Evolutionary conservation across 768 basidiomycete species (phyloP).

Genomic region (Trichaptum fuscoviolaceum): DNA sequence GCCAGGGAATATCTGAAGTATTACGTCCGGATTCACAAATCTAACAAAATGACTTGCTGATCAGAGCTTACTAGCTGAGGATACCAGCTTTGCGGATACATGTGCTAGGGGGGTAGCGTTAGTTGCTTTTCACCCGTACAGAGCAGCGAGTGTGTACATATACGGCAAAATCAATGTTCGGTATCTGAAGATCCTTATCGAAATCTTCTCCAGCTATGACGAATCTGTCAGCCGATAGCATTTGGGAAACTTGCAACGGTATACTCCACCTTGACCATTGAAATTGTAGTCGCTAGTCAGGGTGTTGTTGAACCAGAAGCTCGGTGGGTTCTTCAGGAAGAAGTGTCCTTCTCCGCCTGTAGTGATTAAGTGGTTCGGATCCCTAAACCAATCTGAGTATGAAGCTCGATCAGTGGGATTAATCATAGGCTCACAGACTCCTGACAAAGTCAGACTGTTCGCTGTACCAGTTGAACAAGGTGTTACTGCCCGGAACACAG

Average conservation of each 20-base stretch:
- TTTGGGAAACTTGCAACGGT: neutral
- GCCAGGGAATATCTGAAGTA: conserved; percentile 37
- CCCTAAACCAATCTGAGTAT: conserved; percentile 24
- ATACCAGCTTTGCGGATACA: conserved; percentile 24
- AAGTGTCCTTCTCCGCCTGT: conserved; percentile 57
- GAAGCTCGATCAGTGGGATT: neutral
- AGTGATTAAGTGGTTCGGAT: conserved; percentile 48
- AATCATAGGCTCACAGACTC: conserved; percentile 33
- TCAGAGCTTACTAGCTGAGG: conserved; percentile 21
- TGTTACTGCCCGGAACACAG: conserved; percentile 42
- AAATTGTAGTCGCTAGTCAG: conserved; percentile 50
- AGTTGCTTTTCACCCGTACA: neutral
- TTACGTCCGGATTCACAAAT: neutral
- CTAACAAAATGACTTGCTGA: neutral
- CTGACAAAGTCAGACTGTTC: conserved; percentile 47
- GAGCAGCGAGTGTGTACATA: conserved; percentile 36
- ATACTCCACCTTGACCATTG: conserved; percentile 42
- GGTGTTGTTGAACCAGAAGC: conserved; percentile 35
- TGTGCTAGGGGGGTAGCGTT: conserved; percentile 11
- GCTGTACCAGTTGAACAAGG: conserved; percentile 45
- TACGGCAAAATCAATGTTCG: conserved; percentile 51
- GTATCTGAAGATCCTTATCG: conserved; percentile 38
- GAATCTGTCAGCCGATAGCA: conserved; percentile 7
- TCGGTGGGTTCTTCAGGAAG: conserved; percentile 37
- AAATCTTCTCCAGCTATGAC: conserved; percentile 49